Evolutionary conservation across 495 filamentous ascomycete genomes (phyloP).

Genomic region (Penicillium crystallinum): DNA sequence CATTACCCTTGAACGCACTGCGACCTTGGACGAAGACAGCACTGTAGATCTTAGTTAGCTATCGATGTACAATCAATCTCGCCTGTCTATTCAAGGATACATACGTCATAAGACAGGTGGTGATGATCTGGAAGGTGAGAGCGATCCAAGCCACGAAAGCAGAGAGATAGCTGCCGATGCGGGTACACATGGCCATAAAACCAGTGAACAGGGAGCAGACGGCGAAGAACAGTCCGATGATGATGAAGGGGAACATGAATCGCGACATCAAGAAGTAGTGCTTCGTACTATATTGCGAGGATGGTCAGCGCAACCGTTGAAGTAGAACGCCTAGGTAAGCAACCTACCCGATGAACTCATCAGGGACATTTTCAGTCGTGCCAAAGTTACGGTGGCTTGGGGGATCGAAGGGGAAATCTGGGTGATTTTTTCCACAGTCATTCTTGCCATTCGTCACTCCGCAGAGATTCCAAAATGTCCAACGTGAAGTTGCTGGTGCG

Average conservation of each 20-base stretch:
- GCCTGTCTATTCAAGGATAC: conserved; percentile 23
- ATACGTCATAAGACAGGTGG: conserved; percentile 67
- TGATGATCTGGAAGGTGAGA: conserved; percentile 57
- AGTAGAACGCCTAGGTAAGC: neutral
- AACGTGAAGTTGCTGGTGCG: conserved; percentile 62
- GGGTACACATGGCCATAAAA: conserved; percentile 55
- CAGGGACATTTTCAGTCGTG: conserved; percentile 51
- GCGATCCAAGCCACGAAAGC: conserved; percentile 50
- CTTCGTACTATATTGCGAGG: conserved; percentile 34
- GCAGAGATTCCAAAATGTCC: conserved; percentile 85
- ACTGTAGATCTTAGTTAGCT: conserved; percentile 36
- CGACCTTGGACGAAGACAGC: conserved; percentile 74
- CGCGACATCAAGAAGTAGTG: conserved; percentile 61
- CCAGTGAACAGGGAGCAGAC: conserved; percentile 55
- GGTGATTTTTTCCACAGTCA: conserved; percentile 48
- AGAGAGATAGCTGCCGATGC: conserved; percentile 57
- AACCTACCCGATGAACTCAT: conserved; percentile 49
- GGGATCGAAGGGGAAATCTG: conserved; percentile 63
- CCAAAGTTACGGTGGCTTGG: conserved; percentile 52
- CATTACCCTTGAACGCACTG: conserved; percentile 56
- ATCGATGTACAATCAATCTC: neutral
- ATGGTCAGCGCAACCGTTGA: conserved; percentile 3
- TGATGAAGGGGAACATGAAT: conserved; percentile 68
- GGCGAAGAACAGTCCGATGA: conserved; percentile 64
- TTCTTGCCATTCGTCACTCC: conserved; percentile 49